Conservation (phyloP, 2,329 filamentous ascomycete species). For the Xylaria arbuscula region DNA sequence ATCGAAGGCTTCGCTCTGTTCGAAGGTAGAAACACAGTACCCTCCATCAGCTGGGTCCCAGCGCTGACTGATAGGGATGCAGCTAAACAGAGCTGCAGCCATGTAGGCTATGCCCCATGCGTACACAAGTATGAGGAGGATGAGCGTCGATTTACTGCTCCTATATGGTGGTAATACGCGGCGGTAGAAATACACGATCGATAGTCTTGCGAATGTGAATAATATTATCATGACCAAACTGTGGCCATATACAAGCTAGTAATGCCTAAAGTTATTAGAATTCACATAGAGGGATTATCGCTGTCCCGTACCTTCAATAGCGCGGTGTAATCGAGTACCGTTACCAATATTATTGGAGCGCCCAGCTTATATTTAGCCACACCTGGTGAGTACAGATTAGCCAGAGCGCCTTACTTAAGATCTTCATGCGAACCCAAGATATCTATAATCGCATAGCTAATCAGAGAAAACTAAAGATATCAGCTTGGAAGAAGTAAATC, state of each 20-base stretch:
- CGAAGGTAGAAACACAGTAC: conserved; percentile 3
- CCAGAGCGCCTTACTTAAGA: neutral
- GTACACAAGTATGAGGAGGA: conserved; percentile 14
- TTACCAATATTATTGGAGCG: neutral
- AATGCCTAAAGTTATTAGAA: neutral
- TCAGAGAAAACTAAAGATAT: conserved; percentile 6
- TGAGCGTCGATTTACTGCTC: conserved; percentile 1
- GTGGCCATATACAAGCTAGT: neutral
- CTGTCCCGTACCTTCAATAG: conserved; percentile 12
- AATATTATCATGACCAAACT: conserved; percentile 2
- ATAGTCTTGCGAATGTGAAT: conserved; percentile 9
- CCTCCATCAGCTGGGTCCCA: neutral
- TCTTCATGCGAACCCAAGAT: conserved; percentile 11
- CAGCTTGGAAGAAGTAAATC: neutral
- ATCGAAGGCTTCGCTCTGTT: conserved; percentile 12
- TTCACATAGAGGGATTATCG: neutral
- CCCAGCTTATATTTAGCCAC: conserved; percentile 1
- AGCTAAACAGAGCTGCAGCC: conserved; percentile 7
- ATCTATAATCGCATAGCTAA: conserved; percentile 13
- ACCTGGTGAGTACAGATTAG: neutral
- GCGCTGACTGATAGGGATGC: conserved; percentile 4
- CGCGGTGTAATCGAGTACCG: neutral
- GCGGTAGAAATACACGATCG: conserved; percentile 20
- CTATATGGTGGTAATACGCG: conserved; percentile 10
- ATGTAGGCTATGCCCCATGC: conserved; percentile 11